phyloP scores from a whole-genome alignment of 805 yeast genomes.

The Saitoella complicata region DNA sequence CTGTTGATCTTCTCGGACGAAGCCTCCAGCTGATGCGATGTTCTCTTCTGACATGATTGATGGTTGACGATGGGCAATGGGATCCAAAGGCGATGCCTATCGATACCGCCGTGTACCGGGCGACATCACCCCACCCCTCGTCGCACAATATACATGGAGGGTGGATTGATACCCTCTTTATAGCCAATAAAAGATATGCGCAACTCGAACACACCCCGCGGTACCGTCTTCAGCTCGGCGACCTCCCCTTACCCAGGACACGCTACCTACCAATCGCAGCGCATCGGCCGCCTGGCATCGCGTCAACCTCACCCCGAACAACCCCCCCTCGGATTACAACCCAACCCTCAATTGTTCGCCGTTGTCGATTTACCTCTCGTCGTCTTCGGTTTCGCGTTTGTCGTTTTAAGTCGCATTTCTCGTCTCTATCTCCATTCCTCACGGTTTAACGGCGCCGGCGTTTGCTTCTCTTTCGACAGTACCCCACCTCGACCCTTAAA shows the following conservation, averaged over 20 bases:
- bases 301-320: neutral
- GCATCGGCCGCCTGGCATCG: neutral
- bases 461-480: too few species aligned
- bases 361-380: neutral
- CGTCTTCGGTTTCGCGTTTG: neutral
- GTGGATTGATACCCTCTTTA: neutral
- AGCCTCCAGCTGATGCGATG: constrained; percentile 6
- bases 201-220: too few species aligned
- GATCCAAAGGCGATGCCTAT: too few species aligned
- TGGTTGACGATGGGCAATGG: too few species aligned
- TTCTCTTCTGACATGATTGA: constrained; percentile 9
- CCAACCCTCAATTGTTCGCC: constrained; percentile 1
- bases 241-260: too few species aligned
- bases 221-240: too few species aligned
- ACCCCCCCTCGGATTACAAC: neutral
- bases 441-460: too few species aligned
- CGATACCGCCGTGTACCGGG: too few species aligned
- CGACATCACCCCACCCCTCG: constrained; percentile 5
- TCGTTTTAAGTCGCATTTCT: neutral
- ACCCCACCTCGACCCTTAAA: too few species aligned
- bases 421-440: neutral
- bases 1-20: neutral
- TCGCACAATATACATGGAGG: constrained; percentile 1
- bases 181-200: too few species aligned
- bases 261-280: neutral